Conservation (phyloP, 2,329 filamentous ascomycete species). For the Xylaria digitata region DNA sequence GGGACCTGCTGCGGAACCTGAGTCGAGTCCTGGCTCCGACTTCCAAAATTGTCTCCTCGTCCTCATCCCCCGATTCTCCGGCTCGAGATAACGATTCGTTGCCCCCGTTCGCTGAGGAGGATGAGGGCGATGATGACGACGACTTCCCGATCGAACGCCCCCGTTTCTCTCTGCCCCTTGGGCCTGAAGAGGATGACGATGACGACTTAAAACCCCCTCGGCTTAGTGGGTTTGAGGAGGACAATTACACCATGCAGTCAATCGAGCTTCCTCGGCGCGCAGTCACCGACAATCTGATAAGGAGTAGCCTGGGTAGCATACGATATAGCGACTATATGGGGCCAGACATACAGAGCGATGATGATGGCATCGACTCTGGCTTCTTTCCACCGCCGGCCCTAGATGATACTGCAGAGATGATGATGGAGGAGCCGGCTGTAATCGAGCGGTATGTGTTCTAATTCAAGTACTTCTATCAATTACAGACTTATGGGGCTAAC, state of each 20-base stretch:
- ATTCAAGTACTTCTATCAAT: conserved; percentile 26
- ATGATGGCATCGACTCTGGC: conserved; percentile 60
- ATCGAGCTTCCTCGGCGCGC: conserved; percentile 69
- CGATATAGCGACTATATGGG: conserved; percentile 63
- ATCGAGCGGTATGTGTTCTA: conserved; percentile 55
- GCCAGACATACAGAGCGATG: conserved; percentile 54
- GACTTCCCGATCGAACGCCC: conserved; percentile 62
- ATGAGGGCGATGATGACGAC: conserved; percentile 58
- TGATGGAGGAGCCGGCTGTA: conserved; percentile 54
- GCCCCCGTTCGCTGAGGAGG: conserved; percentile 50
- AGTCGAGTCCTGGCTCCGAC: conserved; percentile 64
- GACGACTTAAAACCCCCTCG: conserved; percentile 63
- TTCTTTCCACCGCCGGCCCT: conserved; percentile 63
- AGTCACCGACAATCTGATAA: conserved; percentile 58
- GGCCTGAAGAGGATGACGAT: conserved; percentile 61
- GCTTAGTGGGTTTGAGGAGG: conserved; percentile 66
- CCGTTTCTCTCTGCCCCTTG: conserved; percentile 66
- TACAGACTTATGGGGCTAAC: conserved; percentile 26
- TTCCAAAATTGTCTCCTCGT: conserved; percentile 58
- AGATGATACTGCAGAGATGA: conserved; percentile 54
- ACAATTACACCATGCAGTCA: conserved; percentile 68
- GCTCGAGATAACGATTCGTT: conserved; percentile 44
- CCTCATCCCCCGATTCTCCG: conserved; percentile 57
- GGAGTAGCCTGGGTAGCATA: conserved; percentile 61
- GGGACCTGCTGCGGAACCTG: conserved; percentile 59